Conservation (phyloP, 2,329 filamentous ascomycete genomes). For the Furcasterigmium furcatum region DNA sequence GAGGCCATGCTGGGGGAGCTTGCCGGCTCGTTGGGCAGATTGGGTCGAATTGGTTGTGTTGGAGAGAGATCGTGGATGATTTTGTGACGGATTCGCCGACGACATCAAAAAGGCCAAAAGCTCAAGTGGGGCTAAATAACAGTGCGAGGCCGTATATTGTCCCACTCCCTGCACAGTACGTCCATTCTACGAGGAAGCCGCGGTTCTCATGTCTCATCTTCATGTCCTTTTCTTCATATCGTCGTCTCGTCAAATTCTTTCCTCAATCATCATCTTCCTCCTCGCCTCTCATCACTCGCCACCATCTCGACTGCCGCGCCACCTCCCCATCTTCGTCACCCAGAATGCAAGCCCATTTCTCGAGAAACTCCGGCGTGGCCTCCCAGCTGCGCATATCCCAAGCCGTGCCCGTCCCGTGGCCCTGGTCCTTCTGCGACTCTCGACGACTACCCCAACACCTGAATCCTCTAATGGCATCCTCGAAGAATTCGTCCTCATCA, state of each 20-base stretch:
- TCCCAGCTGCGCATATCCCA: constrained; percentile 24
- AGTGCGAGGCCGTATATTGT: no score
- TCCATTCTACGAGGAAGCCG: no score
- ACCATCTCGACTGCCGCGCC: constrained; percentile 19
- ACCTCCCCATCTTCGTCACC: constrained; percentile 20
- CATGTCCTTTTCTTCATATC: no score
- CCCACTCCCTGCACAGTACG: no score
- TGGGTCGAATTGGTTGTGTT: no score
- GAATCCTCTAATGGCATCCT: constrained; percentile 18
- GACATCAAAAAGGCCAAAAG: no score
- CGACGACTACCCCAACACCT: constrained; percentile 17
- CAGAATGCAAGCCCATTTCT: constrained; percentile 18
- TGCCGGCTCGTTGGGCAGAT: no score
- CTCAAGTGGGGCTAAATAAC: no score
- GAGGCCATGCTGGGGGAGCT: constrained; percentile 39
- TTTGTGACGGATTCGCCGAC: no score
- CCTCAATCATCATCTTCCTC: not conserved
- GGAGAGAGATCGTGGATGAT: no score
- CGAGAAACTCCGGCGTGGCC: constrained; percentile 20
- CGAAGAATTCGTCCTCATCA: constrained; percentile 16
- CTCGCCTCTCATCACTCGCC: constrained; percentile 16
- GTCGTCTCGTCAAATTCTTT: not conserved
- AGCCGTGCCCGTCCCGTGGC: constrained; percentile 16
- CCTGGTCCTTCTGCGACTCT: constrained; percentile 7
- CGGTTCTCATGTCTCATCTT: no score